These are phyloP conservation scores for Gaertneriomyces sp. DNA, from an alignment of 192 early-diverging fungal species.

Conservation along the genomic window DNA sequence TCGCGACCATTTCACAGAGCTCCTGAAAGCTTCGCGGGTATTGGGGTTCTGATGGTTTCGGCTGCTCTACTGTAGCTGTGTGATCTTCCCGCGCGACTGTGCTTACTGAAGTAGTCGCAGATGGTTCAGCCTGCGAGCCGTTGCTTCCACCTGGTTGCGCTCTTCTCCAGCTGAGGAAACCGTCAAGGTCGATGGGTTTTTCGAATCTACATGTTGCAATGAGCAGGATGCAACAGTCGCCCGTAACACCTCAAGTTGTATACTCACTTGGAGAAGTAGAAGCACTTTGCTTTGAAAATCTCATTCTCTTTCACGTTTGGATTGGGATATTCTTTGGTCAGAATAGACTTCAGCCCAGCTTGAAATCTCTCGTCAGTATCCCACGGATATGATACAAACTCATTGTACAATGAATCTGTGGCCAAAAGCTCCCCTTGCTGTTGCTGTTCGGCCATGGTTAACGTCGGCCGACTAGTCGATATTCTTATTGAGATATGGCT, in stretches of 20 bases:
- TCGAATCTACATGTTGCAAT: constrained; percentile 10
- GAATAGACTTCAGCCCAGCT: constrained; percentile 13
- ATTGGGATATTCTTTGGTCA: constrained; percentile 5
- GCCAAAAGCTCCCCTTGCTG: neutral
- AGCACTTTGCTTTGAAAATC: constrained; percentile 32
- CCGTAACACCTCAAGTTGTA: neutral
- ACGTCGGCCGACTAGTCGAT: too few relatives aligned
- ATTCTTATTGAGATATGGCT: too few relatives aligned
- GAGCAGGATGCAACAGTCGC: neutral
- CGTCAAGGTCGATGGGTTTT: constrained; percentile 5
- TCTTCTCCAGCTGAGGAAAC: constrained; percentile 5
- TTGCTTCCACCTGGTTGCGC: neutral
- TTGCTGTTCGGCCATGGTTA: too few relatives aligned
- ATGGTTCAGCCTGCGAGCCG: neutral
- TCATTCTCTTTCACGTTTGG: neutral
- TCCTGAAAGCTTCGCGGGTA: constrained; percentile 44
- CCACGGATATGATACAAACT: constrained; percentile 15
- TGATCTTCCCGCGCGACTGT: neutral
- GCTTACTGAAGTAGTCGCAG: too few relatives aligned
- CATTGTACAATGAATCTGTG: constrained; percentile 3
- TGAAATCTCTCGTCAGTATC: constrained; percentile 20
- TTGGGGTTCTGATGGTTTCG: constrained; percentile 17
- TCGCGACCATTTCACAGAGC: constrained; percentile 42
- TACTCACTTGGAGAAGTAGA: constrained; percentile 40
- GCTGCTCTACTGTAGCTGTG: neutral